Evolutionary conservation across 164 flowering plant genomes (phyloP), one percentile per base, ranked within the genome.

Genomic region (Vitis labrusca): DNA sequence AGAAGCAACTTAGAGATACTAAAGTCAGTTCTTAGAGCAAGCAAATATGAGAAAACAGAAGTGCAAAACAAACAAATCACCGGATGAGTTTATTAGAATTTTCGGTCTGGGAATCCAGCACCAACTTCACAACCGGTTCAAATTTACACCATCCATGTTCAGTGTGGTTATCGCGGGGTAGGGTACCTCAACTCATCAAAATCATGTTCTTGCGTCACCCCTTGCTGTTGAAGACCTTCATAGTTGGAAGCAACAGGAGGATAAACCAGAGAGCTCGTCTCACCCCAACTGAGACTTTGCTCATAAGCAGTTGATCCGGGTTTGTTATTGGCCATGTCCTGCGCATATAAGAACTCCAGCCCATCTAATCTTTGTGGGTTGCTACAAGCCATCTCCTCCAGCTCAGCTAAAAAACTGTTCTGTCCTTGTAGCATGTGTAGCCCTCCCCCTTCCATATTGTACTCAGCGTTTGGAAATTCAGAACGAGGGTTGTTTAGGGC

Each of bases 331-430:
- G 30, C 8, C 66, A 72, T 53, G 1, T 64, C 73, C 12, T 73
- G 73, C 1, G 66, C 73, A 32, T 71, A 64, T 4, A 81, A 37
- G 48, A 77, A 75, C 59, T 78, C 84, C 48, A 75, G 53, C 50
- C 79, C 83, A 19, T 74, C 78, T 23, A 74, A n/a, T 61, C 66
- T 69, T 50, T 68, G 68, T 11, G 56, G 59, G 50, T 57, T 54
- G 50, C 29, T 29, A 37, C 44, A 50, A 10, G 50, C 68, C 71
- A 72, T 23, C 47, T 69, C 72, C 62, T 54, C 73, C 11, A 65
- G 5, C 49, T 58, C 74, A 19, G 2, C n/a, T 3, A 61, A 16
- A 61, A 65, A 65, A 67, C 37, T 59, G 62, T 47, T 67, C 62
- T 58, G 62, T 30, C 77, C 79, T 65, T 69, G 75, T 2, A 59